Evolutionary conservation across 1,284 basidiomycete genomes (phyloP), one percentile per base, ranked within the genome.

Genomic region (Chalciporus sp.): DNA sequence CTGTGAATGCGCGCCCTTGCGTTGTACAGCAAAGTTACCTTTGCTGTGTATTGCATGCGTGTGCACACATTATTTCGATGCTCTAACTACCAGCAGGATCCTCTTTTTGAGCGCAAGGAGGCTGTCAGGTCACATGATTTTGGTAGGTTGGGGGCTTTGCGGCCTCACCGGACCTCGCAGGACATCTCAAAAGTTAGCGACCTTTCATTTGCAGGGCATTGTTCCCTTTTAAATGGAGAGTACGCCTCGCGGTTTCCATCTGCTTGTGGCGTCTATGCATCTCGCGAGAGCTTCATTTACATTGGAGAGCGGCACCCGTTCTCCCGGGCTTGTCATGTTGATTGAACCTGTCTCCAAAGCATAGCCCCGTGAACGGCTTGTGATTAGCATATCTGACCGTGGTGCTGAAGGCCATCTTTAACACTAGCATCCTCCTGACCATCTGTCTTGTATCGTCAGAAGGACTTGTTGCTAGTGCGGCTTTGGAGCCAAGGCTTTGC

Each of bases 11-110:
- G 46, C 51, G 59, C 64, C 56, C 65, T 64, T 69, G 67, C 56
- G 3, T 50, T 66, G 59, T 60, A 54, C 63, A 55, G 41, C 55
- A 56, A 63, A 61, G 63, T 63, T 23, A 48, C 45, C 60, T 67
- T 58, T 53, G 42, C 59, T 62, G 65, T 68, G 65, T 29, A 62
- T 55, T 47, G 56, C 66, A 64, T 52, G 65, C 61, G 61, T 69
- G 63, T 60, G 59, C 64, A 66, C 65, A 52, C 59, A 51, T 47
- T 31, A 56, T 53, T 37, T 44, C 45, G 11, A 40, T 12, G 27
- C 26, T n/a, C 29, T 44, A 35, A 39, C 28, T 27, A 33, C 5
- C 20, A 16, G 39, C 28, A 20, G 8, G 44, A 2, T 41, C 19
- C 29, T 16, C 31, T 33, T 14, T 12, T 33, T 14, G 14, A 33